Conservation (phyloP, 2,329 filamentous ascomycete species). For the Scedosporium minutisporum region DNA sequence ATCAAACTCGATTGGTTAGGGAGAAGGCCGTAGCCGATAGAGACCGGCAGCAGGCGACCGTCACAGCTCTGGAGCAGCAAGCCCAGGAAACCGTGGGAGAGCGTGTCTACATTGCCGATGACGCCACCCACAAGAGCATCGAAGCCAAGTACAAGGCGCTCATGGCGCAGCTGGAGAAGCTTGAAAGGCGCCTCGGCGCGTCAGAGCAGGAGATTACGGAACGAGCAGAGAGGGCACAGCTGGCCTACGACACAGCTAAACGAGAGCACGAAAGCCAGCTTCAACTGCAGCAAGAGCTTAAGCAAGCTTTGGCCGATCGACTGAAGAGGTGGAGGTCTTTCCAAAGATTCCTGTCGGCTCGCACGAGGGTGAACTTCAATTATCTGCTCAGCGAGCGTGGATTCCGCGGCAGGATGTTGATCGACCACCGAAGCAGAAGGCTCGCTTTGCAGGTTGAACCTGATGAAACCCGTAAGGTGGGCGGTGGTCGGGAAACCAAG, state of each 20-base stretch:
- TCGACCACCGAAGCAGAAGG: slow-evolving; percentile 65
- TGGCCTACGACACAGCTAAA: slow-evolving; percentile 29
- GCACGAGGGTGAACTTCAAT: slow-evolving; percentile 75
- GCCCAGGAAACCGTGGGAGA: slow-evolving; percentile 40
- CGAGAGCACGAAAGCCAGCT: slow-evolving; percentile 29
- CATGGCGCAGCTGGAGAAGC: slow-evolving; percentile 45
- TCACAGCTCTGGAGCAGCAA: slow-evolving; percentile 44
- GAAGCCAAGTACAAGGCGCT: slow-evolving; percentile 46
- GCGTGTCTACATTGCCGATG: slow-evolving; percentile 53
- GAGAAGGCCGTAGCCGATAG: slow-evolving; percentile 34
- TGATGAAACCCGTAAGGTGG: slow-evolving; percentile 58
- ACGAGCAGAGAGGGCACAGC: slow-evolving; percentile 28
- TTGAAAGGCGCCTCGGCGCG: slow-evolving; percentile 49
- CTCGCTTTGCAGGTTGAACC: slow-evolving; percentile 71
- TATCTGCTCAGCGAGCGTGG: slow-evolving; percentile 83
- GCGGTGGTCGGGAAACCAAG: slow-evolving; percentile 71
- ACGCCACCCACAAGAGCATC: slow-evolving; percentile 51
- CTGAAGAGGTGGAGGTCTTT: slow-evolving; percentile 71
- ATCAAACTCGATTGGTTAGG: slow-evolving; percentile 36
- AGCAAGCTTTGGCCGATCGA: slow-evolving; percentile 56
- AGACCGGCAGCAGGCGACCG: slow-evolving; percentile 33
- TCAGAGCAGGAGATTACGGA: slow-evolving; percentile 55
- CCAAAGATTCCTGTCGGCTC: slow-evolving; percentile 74
- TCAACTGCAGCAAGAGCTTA: slow-evolving; percentile 34
- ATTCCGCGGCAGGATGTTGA: slow-evolving; percentile 71